Percentiles rank a stretch among this genome's conserved stretches.
These are phyloP conservation scores for Macrocystidia cucumis DNA, from an alignment of 1,284 basidiomycete species.

Conservation along the genomic window DNA sequence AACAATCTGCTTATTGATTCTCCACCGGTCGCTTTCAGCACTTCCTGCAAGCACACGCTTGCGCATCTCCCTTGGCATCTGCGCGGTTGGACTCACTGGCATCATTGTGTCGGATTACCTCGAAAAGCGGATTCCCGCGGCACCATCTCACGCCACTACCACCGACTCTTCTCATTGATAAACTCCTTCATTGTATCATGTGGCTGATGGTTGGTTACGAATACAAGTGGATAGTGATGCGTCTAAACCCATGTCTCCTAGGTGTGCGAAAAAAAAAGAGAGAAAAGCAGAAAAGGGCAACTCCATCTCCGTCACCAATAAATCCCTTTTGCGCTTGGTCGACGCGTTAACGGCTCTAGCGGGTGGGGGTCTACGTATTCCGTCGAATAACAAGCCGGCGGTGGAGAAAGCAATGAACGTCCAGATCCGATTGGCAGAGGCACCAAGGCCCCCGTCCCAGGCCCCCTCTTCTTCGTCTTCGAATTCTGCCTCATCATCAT, in stretches of 20 bases:
- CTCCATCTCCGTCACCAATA: no score
- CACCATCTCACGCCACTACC: no score
- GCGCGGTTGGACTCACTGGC: conserved; percentile 42
- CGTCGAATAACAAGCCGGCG: conserved; percentile 17
- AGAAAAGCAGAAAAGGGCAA: not conserved
- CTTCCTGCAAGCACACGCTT: conserved; percentile 54
- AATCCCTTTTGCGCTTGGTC: conserved; percentile 18
- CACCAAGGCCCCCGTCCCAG: conserved; percentile 1
- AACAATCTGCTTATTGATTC: no score
- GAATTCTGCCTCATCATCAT: conserved; percentile 10
- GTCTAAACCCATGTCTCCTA: not conserved
- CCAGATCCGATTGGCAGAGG: conserved; percentile 7
- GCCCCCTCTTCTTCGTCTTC: conserved; percentile 10
- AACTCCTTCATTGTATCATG: no score
- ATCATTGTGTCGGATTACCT: conserved; percentile 48
- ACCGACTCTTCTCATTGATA: no score
- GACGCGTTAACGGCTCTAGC: conserved; percentile 23
- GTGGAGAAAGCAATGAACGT: conserved; percentile 9
- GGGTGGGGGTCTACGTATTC: conserved; percentile 22
- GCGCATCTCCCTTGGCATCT: conserved; percentile 47
- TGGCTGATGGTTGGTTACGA: no score
- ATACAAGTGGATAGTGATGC: conserved; percentile 10
- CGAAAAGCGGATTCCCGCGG: conserved; percentile 39
- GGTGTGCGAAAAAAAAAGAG: conserved; percentile 7
- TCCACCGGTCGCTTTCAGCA: no score